Base-by-base conservation (phyloP, 2,329 filamentous ascomycete genomes). In the Neonectria coccinea region DNA sequence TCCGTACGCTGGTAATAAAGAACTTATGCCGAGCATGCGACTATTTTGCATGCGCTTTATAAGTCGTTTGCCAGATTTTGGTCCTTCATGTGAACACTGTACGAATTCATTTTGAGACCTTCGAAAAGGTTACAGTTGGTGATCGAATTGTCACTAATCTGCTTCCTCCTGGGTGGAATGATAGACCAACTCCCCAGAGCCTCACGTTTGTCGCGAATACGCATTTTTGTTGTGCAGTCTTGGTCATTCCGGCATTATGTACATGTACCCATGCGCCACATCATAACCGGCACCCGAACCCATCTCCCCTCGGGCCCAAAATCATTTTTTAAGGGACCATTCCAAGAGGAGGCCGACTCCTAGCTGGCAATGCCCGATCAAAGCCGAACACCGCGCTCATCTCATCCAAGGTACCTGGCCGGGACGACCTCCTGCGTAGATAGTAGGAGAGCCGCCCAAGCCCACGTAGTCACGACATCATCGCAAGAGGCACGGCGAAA, bases 241-340 rank as follows among this genome's bases (percentile, higher is more conserved):
- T 71, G 59, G 63, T 71, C 73, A 73, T 74, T 74, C 69, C 67
- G 71, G 69, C 70, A 72, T 74, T 68, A 72, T 70, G 62, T 74
- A 74, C 71, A 74, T 69, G 67, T 51, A 64, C 57, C 70, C 69
- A 66, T 71, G 67, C 72, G 68, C 70, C 64, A 73, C 56, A 66
- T 71, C 67, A 72, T 69, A 70, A 68, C 67, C 64, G 53, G 65
- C 59, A 64, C 68, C 66, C 65, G 62, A 71, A 66, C 64, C 48
- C 65, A 62, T 66, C 45, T 51, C 60, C 45, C 33, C 63, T 56
- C 57, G 56, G 62, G 66, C 55, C 64, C 63, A 58, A 59, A 62
- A 62, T 59, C 66, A 67, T 65, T 67, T 74, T 65, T 74, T 65
- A 50, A 70, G 50, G 52, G 56, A 71, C 66, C 67, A 69, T 65